Base-by-base conservation (phyloP, 2,329 filamentous ascomycete genomes). In the Aspergillus candidus region DNA sequence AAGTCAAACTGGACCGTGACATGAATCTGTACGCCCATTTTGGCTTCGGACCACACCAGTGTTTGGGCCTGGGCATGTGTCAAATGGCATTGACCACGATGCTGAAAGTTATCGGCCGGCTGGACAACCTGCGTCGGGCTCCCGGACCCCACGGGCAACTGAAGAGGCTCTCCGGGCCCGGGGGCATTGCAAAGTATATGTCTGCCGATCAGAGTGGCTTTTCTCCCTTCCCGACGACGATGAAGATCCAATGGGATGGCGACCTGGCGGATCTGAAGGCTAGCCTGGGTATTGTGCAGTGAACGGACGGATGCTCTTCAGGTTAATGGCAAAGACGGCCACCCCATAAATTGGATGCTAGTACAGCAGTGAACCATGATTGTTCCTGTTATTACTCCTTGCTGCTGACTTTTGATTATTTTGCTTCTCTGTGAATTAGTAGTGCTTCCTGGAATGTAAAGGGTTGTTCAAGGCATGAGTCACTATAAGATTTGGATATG, bases 1-100 rank as follows among this genome's bases (percentile, higher is more conserved):
- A 61, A 22, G 76, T 89, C 15, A 73, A 79, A 51, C 77, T 85
- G 0, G 72, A 77, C 12, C 78, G 85, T 0, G 79, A 83, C 0
- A 59, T 83, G 18, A 74, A 78, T 4, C 63, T 69, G 1, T 88
- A 89, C 59, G 73, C 84, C 44, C 76, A 81, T 60, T 82, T 83
- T 51, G 78, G 79, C 7, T 70, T 74, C 2, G 83, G 82, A 0
- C 75, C 81, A 7, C 80, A 86, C 53, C 68, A 76, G 11, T 83
- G 78, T 51, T 67, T 88, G 0, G 83, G 82, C 4, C 42, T 61
- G 11, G 60, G 49, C 11, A 52, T 66, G 22, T 62, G 60, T 42
- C 58, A 63, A 38, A 40, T 58, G n/a, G 61, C 58, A 27, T 52
- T 66, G 33, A 61, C 66, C 3, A 62, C 66, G 6, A 69, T 69